phyloP scores from a whole-genome alignment of 208 protist genomes.

The Crithidia thermophila region DNA sequence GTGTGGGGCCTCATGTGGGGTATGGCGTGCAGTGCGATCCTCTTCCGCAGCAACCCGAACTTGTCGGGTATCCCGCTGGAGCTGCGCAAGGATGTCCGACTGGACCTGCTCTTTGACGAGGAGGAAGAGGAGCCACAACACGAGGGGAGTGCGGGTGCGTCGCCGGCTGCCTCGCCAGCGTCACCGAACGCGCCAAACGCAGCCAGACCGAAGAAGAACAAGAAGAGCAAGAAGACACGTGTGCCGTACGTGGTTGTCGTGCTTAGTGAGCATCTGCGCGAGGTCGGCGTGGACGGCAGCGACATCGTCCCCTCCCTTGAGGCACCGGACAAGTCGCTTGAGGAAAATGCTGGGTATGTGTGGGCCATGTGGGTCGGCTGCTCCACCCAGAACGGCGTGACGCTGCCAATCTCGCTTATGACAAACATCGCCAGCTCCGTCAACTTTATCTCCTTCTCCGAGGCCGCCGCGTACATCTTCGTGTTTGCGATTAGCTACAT shows the following conservation, averaged over 20 bases:
- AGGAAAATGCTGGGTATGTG: slow-evolving; percentile 63
- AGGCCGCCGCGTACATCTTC: slow-evolving; percentile 76
- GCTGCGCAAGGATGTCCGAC: slow-evolving; percentile 45
- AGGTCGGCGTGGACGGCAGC: slow-evolving; percentile 42
- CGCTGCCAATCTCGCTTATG: slow-evolving; percentile 75
- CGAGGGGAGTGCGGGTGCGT: not conserved
- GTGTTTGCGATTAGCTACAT: slow-evolving; percentile 65
- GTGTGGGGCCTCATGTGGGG: slow-evolving; percentile 32
- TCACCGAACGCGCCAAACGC: not conserved
- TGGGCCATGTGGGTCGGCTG: slow-evolving; percentile 61
- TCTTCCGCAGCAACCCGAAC: slow-evolving; percentile 25
- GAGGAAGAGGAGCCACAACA: slow-evolving; percentile 16
- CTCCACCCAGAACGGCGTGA: slow-evolving; percentile 78
- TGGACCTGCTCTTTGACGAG: slow-evolving; percentile 42
- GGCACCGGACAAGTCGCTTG: slow-evolving; percentile 47
- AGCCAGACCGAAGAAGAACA: not conserved
- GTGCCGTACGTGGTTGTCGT: slow-evolving; percentile 60
- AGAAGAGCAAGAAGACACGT: slow-evolving; percentile 33
- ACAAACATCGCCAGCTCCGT: slow-evolving; percentile 60
- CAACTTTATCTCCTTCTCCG: slow-evolving; percentile 52
- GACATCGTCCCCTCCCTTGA: slow-evolving; percentile 62
- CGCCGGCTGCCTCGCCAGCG: not conserved
- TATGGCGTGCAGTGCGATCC: not conserved
- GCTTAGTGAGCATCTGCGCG: slow-evolving; percentile 57
- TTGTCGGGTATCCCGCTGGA: slow-evolving; percentile 57